Evolutionary conservation across 2,329 filamentous ascomycete genomes (phyloP).

Genomic region (Leptographium radiaticola): DNA sequence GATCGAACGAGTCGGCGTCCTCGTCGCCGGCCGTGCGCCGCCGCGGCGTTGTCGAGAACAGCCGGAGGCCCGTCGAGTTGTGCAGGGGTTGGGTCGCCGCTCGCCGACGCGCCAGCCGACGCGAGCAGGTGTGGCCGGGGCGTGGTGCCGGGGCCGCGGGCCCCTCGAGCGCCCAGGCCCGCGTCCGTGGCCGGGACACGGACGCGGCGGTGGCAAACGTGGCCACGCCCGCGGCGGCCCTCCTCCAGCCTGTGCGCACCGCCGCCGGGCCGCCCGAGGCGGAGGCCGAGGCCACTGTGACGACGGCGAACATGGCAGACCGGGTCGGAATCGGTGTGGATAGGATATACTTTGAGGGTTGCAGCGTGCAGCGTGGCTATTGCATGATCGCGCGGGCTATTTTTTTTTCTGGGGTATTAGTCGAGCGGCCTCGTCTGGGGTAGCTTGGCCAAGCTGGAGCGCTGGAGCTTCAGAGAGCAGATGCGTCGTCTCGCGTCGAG

Average conservation of each 20-base stretch:
- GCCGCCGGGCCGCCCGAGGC: not conserved
- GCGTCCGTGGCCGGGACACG: too few species aligned
- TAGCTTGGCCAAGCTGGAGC: not conserved
- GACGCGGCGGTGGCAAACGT: not conserved
- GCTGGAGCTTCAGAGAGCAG: too few species aligned
- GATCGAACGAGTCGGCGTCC: conserved; percentile 49
- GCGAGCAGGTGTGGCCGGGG: not conserved
- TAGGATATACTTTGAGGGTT: not conserved
- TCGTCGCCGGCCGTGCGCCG: conserved; percentile 14
- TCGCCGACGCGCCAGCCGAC: not conserved
- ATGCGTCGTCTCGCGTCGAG: too few species aligned
- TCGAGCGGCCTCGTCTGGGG: not conserved
- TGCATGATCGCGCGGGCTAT: not conserved
- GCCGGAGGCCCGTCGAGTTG: conserved; percentile 3
- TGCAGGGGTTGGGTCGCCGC: too few species aligned
- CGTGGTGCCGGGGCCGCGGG: not conserved
- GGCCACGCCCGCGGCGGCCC: not conserved
- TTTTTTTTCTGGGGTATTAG: not conserved
- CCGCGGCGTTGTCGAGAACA: conserved; percentile 15
- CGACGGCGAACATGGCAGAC: not conserved
- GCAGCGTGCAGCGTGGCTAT: not conserved
- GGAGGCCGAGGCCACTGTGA: not conserved
- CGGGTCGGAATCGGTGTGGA: too few species aligned
- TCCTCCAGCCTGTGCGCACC: not conserved
- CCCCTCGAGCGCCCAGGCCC: not conserved